phyloP scores from a whole-genome alignment of 441 rosid genomes.

The Populus hybrid region DNA sequence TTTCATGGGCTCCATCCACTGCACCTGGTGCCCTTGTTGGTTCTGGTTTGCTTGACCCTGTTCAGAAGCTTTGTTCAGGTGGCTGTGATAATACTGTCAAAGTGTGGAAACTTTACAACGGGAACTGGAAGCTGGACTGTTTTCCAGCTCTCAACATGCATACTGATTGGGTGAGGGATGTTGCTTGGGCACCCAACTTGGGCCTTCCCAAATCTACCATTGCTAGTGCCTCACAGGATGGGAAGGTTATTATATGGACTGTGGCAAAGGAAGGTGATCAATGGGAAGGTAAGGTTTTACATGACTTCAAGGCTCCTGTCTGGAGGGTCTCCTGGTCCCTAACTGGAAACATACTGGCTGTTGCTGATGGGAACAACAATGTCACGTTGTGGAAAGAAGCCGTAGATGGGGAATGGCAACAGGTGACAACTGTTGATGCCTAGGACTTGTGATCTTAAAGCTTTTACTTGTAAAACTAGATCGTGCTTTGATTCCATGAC shows the following conservation, averaged over 20 bases:
- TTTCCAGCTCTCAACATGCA: constrained; percentile 68
- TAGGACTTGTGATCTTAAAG: constrained; percentile 12
- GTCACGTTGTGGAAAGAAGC: constrained; percentile 74
- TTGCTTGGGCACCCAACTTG: constrained; percentile 84
- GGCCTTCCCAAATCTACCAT: constrained; percentile 77
- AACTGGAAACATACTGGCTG: constrained; percentile 67
- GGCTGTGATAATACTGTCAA: constrained; percentile 74
- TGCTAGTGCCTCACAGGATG: constrained; percentile 71
- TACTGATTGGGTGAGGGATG: constrained; percentile 72
- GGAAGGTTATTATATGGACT: constrained; percentile 70
- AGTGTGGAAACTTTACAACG: constrained; percentile 69
- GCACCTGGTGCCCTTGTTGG: constrained; percentile 51
- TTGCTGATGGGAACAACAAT: constrained; percentile 62
- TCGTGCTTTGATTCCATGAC: neutral
- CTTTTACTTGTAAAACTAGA: neutral
- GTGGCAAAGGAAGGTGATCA: constrained; percentile 64
- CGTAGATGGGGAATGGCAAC: constrained; percentile 75
- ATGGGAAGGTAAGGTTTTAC: constrained; percentile 70
- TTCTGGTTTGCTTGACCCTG: constrained; percentile 39
- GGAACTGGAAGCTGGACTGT: constrained; percentile 73
- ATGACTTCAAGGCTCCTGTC: too few species aligned
- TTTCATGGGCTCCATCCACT: constrained; percentile 49
- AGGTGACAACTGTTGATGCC: constrained; percentile 48
- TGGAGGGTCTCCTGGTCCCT: too few species aligned
- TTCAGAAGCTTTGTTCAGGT: constrained; percentile 52